Percentiles rank a stretch among this genome's conserved stretches.
Evolutionary conservation across 495 filamentous ascomycete species (phyloP).

Genomic region (Aspergillus incahuasiensis): DNA sequence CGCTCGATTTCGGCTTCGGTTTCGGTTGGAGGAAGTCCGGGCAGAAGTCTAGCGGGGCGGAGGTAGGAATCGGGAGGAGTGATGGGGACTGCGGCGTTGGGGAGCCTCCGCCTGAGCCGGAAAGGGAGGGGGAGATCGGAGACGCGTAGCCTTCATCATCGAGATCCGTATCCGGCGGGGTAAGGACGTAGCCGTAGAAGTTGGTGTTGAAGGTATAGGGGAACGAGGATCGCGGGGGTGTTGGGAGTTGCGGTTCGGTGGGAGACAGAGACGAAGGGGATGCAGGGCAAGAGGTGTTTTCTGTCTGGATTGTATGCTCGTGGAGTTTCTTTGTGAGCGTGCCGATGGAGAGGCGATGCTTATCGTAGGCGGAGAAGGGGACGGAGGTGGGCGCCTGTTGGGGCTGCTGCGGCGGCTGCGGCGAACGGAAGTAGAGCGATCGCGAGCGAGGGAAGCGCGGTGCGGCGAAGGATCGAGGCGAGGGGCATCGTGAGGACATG

Average conservation of each 20-base stretch:
- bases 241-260: conserved; percentile 4
- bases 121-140: conserved; percentile 21
- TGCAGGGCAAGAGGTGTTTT: conserved; percentile 9
- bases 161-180: conserved; percentile 42
- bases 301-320: conserved; percentile 36
- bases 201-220: conserved; percentile 12
- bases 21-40: background rate
- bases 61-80: conserved; percentile 37
- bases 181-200: conserved; percentile 35
- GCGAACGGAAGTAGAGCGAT: conserved; percentile 33
- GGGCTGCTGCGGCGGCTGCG: conserved; percentile 22
- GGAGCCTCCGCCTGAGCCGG: background rate
- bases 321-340: conserved; percentile 44
- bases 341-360: conserved; percentile 37
- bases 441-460: conserved; percentile 35
- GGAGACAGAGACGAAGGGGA: conserved; percentile 10
- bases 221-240: conserved; percentile 6
- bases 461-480: conserved; percentile 31
- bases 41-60: conserved; percentile 24
- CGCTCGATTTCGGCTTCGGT: no score
- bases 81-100: conserved; percentile 25
- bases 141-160: conserved; percentile 35
- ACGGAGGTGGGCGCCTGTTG: conserved; percentile 37
- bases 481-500: conserved; percentile 44
- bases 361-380: conserved; percentile 36